phyloP scores from a whole-genome alignment of 2,329 filamentous ascomycete species.

The Penicillium sumatraense region DNA sequence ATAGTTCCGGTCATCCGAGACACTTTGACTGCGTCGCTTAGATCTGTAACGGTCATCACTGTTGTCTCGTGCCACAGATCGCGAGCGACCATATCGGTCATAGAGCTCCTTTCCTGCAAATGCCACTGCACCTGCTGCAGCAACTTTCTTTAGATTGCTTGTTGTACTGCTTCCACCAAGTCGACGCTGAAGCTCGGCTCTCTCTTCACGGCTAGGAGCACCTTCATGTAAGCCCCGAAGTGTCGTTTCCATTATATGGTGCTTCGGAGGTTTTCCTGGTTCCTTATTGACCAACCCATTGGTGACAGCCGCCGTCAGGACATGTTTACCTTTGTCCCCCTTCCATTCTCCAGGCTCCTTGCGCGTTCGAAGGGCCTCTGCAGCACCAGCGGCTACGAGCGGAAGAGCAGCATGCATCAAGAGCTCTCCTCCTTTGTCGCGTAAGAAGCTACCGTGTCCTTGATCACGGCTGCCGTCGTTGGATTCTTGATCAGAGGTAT shows the following conservation, averaged over 20 bases:
- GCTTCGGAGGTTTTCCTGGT: constrained; percentile 1
- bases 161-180: background rate
- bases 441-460: background rate
- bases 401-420: constrained; percentile 8
- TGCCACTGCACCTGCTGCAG: constrained; percentile 4
- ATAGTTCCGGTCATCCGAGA: background rate
- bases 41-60: background rate
- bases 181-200: background rate
- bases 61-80: constrained; percentile 3
- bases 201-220: constrained; percentile 4
- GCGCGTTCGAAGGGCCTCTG: constrained; percentile 9
- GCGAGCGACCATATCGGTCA: constrained; percentile 8
- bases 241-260: constrained; percentile 9
- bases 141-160: constrained; percentile 6
- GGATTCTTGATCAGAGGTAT: background rate
- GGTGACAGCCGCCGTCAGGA: constrained; percentile 4
- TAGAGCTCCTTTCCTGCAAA: constrained; percentile 9
- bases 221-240: constrained; percentile 4
- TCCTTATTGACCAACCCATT: constrained; percentile 8
- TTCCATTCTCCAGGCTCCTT: constrained; percentile 10
- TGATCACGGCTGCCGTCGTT: background rate
- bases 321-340: constrained; percentile 8
- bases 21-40: constrained; percentile 5
- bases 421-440: background rate
- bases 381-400: constrained; percentile 7